Evolutionary conservation across 768 basidiomycete genomes (phyloP), one percentile per base, ranked within the genome.

Genomic region (Hemileccinum rubropunctum): DNA sequence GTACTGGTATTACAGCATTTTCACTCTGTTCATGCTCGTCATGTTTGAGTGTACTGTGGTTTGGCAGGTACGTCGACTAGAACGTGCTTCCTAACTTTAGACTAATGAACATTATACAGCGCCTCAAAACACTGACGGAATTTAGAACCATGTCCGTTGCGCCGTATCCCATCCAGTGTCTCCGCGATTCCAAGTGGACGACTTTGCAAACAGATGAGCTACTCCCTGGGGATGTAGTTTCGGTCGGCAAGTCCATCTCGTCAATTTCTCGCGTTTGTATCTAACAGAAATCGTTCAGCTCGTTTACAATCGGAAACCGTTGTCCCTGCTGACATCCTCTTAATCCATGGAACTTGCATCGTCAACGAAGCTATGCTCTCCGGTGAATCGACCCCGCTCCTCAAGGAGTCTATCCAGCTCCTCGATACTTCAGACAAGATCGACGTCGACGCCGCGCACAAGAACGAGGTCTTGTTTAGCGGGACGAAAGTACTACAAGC

Each of bases 351-450:
- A 10, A 90, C 92, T 1, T 88, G 87, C 54, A 98, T 99, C 60
- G 95, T 98, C 56, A 99, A 99, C 67, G 97, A 99, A 68, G 97
- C 97, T 23, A 98, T 99, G 97, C 75, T 99, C 3, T 97, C 94
- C 1, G 97, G 97, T 44, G 97, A 99, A 73, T 97, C 94, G 0
- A 99, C 97, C 0, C 97, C 97, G 6, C 76, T 99, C 9, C 76
- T 99, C 41, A 99, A 99, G 64, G 97, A 99, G 63, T 93, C 91
- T 13, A 87, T 98, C 49, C 88, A 92, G 56, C 76, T 98, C 0
- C 75, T 92, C 10, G 89, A 95, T 6, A 72, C 76, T 0, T 65
- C 71, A 5, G 94, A 95, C 44, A 76, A 71, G 20, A 77, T 98
- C 35, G 92, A 97, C 59, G 85, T 92, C 26, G 93, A 98, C 60